Percentiles rank a stretch among this genome's conserved stretches.
Evolutionary conservation across 495 filamentous ascomycete genomes (phyloP).

Genomic region (Penicillium paxilli): DNA sequence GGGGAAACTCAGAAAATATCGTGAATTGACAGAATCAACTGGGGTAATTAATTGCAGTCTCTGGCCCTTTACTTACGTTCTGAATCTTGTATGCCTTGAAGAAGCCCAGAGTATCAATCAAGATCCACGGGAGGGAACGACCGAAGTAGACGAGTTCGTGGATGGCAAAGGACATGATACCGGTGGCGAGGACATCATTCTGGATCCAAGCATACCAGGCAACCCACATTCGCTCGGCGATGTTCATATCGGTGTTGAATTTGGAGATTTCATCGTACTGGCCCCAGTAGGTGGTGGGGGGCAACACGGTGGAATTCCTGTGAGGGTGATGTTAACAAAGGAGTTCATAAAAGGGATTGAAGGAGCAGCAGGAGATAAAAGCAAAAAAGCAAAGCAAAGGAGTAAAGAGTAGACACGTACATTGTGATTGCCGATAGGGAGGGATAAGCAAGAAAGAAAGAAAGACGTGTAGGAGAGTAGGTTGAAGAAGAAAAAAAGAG

Average conservation of each 20-base stretch:
- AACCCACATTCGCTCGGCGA: conserved; percentile 83
- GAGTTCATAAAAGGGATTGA: not conserved
- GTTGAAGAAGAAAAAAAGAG: not conserved
- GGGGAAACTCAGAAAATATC: no score
- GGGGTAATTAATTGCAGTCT: not conserved
- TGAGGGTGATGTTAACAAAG: not conserved
- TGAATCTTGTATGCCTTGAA: conserved; percentile 96
- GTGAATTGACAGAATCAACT: no score
- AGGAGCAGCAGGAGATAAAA: not conserved
- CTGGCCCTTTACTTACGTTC: conserved; percentile 62
- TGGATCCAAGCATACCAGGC: conserved; percentile 99
- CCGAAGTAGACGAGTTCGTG: conserved; percentile 95
- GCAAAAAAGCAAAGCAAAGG: not conserved
- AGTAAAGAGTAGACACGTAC: not conserved
- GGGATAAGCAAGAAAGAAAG: not conserved
- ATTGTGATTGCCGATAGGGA: conserved; percentile 1
- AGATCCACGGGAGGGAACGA: conserved; percentile 86
- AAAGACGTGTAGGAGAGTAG: conserved; percentile 1
- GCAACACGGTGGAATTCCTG: conserved; percentile 59
- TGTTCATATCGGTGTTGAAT: conserved; percentile 84
- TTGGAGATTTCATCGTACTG: conserved; percentile 86
- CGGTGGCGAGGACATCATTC: conserved; percentile 92
- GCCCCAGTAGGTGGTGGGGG: conserved; percentile 67
- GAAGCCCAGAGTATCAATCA: conserved; percentile 82
- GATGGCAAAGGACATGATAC: conserved; percentile 95